phyloP scores from a whole-genome alignment of 805 yeast genomes.

The Zygosaccharomyces siamensis region DNA sequence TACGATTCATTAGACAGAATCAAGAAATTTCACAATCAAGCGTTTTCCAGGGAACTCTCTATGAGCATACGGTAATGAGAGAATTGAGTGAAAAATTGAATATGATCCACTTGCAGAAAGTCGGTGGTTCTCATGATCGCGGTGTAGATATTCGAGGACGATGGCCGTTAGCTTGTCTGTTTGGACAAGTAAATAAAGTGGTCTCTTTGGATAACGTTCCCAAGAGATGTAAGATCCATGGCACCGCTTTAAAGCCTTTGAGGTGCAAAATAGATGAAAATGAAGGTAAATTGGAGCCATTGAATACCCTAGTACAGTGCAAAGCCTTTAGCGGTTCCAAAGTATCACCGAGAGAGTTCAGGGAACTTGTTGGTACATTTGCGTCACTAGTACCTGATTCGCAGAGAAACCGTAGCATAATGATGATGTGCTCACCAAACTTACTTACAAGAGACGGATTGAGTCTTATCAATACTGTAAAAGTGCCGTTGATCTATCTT shows the following conservation, averaged over 20 bases:
- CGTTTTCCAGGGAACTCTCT: conserved; percentile 34
- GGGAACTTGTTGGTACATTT: conserved; percentile 33
- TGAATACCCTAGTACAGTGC: conserved; percentile 32
- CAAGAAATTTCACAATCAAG: conserved; percentile 23
- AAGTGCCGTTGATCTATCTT: conserved; percentile 31
- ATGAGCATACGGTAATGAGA: conserved; percentile 32
- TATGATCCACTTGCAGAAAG: conserved; percentile 20
- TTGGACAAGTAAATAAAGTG: conserved; percentile 8
- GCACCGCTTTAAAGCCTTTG: conserved; percentile 21
- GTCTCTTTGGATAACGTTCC: conserved; percentile 14
- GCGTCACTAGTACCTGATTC: conserved; percentile 18
- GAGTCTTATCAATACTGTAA: conserved; percentile 25
- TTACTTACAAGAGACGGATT: conserved; percentile 30
- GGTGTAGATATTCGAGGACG: conserved; percentile 33
- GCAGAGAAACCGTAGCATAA: conserved; percentile 21
- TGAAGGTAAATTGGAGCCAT: conserved; percentile 6
- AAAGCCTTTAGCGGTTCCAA: conserved; percentile 29
- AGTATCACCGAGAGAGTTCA: conserved; percentile 30
- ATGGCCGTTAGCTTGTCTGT: conserved; percentile 24
- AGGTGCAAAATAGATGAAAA: conserved; percentile 12
- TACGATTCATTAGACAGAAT: conserved; percentile 20
- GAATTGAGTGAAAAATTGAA: conserved; percentile 28
- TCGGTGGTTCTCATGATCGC: conserved; percentile 35
- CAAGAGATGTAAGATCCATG: conserved; percentile 17
- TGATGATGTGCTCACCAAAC: conserved; percentile 34